These are phyloP conservation scores for Nymphaea colorata DNA, from an alignment of 164 flowering plant species.

Conservation along the genomic window DNA sequence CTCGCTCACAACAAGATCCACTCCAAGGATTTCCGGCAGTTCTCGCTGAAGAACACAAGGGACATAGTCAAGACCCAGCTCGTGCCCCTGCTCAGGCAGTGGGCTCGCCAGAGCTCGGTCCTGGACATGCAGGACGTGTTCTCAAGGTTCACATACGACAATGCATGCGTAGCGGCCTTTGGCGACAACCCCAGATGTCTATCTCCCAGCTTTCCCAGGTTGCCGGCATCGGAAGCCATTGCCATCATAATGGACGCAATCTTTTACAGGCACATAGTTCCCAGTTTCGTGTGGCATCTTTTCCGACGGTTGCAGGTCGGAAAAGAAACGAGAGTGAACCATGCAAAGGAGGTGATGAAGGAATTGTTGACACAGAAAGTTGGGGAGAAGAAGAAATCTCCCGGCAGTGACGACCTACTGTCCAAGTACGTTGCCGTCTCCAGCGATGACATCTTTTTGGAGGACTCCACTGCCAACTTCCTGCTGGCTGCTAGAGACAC, in stretches of 20 bases:
- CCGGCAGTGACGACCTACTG: not conserved
- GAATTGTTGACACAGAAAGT: slow-evolving; percentile 11
- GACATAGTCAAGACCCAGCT: slow-evolving; percentile 4
- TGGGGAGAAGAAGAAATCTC: slow-evolving; percentile 9
- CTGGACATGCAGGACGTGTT: slow-evolving; percentile 12
- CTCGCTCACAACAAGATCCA: not conserved
- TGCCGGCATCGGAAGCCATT: slow-evolving; percentile 20
- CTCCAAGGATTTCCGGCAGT: not conserved
- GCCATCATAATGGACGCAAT: slow-evolving; percentile 19
- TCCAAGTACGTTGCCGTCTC: slow-evolving; percentile 3
- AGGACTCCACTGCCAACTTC: slow-evolving; percentile 31
- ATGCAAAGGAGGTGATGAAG: slow-evolving; percentile 20
- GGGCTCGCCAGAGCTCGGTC: not conserved
- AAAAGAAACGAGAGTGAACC: slow-evolving; percentile 17
- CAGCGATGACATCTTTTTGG: slow-evolving; percentile 21
- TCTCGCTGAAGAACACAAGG: not conserved
- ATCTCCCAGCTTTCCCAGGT: slow-evolving; percentile 13
- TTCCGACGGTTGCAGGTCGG: slow-evolving; percentile 31
- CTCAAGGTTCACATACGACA: slow-evolving; percentile 20
- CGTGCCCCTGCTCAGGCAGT: slow-evolving; percentile 1
- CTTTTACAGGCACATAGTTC: slow-evolving; percentile 21
- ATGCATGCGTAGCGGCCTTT: slow-evolving; percentile 10
- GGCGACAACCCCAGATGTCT: slow-evolving; percentile 27
- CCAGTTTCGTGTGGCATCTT: slow-evolving; percentile 25
- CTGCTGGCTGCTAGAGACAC: slow-evolving; percentile 53